A percentile compares a stretch with the other conserved stretches of the same genome.
Evolutionary conservation across 2,329 filamentous ascomycete genomes (phyloP).

Genomic region (Hymenoscyphus albidus): DNA sequence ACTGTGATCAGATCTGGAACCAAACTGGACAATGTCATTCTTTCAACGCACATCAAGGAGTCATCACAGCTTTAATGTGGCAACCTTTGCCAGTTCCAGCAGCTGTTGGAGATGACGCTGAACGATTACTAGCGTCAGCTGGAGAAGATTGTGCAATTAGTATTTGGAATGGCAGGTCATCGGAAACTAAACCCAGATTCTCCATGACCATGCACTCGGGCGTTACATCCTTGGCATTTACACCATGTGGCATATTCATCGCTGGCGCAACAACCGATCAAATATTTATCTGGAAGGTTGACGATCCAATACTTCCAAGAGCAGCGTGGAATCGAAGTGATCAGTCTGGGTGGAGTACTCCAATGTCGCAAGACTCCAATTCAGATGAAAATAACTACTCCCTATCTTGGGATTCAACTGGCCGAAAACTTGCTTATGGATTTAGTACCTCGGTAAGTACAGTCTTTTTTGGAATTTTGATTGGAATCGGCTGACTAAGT

Average conservation of each 20-base stretch:
- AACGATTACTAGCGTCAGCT: slow-evolving; percentile 52
- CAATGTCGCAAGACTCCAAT: slow-evolving; percentile 47
- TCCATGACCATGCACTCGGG: slow-evolving; percentile 58
- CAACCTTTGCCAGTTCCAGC: slow-evolving; percentile 48
- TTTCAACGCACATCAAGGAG: slow-evolving; percentile 56
- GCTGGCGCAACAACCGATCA: slow-evolving; percentile 56
- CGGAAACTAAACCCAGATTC: slow-evolving; percentile 53
- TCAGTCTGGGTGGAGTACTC: slow-evolving; percentile 57
- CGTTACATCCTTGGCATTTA: slow-evolving; percentile 58
- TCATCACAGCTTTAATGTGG: slow-evolving; percentile 57
- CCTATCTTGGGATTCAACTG: slow-evolving; percentile 58
- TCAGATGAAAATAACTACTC: slow-evolving; percentile 59
- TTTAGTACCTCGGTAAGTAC: slow-evolving; percentile 57
- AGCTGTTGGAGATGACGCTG: slow-evolving; percentile 41
- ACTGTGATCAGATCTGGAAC: slow-evolving; percentile 33
- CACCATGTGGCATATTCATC: slow-evolving; percentile 59
- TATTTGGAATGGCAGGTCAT: slow-evolving; percentile 57
- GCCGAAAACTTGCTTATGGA: slow-evolving; percentile 60
- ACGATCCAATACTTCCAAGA: slow-evolving; percentile 53
- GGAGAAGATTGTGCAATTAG: slow-evolving; percentile 60
- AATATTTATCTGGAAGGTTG: slow-evolving; percentile 63
- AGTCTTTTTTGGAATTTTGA: background rate
- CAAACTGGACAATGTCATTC: slow-evolving; percentile 49
- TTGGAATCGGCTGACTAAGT: slow-evolving; percentile 13
- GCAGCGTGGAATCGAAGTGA: slow-evolving; percentile 56